phyloP scores from a whole-genome alignment of 805 yeast species.

The Candida boleticola region DNA sequence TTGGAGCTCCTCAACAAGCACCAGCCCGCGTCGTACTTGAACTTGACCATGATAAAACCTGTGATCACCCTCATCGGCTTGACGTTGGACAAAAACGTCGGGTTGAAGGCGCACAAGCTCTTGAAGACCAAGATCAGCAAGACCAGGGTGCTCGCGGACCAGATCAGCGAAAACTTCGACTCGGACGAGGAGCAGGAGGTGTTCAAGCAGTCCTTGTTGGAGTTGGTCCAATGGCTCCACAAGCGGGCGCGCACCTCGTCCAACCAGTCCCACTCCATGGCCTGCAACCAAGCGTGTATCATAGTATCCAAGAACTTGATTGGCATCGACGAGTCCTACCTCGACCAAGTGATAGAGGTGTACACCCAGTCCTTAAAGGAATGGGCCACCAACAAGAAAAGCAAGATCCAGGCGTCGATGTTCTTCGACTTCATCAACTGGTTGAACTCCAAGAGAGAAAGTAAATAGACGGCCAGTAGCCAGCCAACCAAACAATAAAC shows the following conservation, averaged over 20 bases:
- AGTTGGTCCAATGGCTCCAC: constrained; percentile 43
- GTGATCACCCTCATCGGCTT: constrained; percentile 57
- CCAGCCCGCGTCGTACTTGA: constrained; percentile 40
- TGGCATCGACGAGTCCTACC: constrained; percentile 27
- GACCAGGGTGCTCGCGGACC: constrained; percentile 29
- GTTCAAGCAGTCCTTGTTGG: constrained; percentile 21
- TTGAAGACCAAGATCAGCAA: constrained; percentile 61
- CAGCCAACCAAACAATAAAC: constrained; percentile 1
- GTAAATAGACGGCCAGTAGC: not conserved
- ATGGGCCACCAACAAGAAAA: constrained; percentile 55
- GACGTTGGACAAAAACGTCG: constrained; percentile 69
- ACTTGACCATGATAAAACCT: constrained; percentile 50
- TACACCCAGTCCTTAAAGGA: constrained; percentile 54
- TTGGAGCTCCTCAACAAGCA: constrained; percentile 58
- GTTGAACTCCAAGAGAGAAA: constrained; percentile 52
- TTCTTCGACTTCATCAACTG: constrained; percentile 82
- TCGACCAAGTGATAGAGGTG: constrained; percentile 49
- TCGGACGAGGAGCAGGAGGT: constrained; percentile 13
- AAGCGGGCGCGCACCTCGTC: constrained; percentile 39
- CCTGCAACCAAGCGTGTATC: constrained; percentile 66
- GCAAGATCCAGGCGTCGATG: constrained; percentile 52
- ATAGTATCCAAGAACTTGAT: constrained; percentile 58
- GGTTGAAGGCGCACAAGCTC: constrained; percentile 72
- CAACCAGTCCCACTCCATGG: constrained; percentile 48
- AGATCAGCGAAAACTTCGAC: constrained; percentile 15